Base-by-base conservation (phyloP, 805 yeast species). In the Candida takata region DNA sequence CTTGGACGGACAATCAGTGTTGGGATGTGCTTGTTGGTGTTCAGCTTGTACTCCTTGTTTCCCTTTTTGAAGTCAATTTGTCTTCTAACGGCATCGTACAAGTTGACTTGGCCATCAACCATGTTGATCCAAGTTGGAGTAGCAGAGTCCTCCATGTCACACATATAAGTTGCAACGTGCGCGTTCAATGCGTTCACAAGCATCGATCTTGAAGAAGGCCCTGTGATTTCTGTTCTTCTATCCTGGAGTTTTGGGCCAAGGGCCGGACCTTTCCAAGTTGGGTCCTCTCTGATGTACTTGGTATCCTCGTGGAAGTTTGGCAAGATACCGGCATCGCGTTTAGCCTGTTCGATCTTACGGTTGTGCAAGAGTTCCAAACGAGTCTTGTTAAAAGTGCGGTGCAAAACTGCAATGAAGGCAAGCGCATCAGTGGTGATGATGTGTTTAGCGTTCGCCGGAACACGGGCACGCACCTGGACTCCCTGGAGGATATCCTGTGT, bases 151-250 rank as follows among this genome's bases (percentile, higher is more conserved):
- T 83, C 94, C 52, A 83, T 80, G 64, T 83, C 94, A 29, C 86
- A 79, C 92, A 83, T 83, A 57, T 83, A 83, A 21, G 92, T 82
- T 43, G 81, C 81, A 29, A 83, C 92, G 36, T 72, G 69, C 1
- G 88, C 77, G 61, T 83, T 83, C 56, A 83, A 69, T 3, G 90
- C 92, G 54, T 82, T 83, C 52, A 83, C 77, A 44, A 83, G 74
- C 94, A 83, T 83, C 51, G 83, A 80, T 45, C 90, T 72, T 55
- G 81, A 82, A 36, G 88, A 83, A 15, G 94, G 94, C 34, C 94
- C 94, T 17, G 94, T 83, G 58, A 83, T 83, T 60, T 83, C 92
- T 29, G 76, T 78, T 55, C 86, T 72, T 64, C 94, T 73, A 57
- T 79, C 82, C 41, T 72, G 72, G 49, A 83, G 64, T 34, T 87